phyloP scores from a whole-genome alignment of 1,284 basidiomycete genomes.

The Trichosporon sp. region DNA sequence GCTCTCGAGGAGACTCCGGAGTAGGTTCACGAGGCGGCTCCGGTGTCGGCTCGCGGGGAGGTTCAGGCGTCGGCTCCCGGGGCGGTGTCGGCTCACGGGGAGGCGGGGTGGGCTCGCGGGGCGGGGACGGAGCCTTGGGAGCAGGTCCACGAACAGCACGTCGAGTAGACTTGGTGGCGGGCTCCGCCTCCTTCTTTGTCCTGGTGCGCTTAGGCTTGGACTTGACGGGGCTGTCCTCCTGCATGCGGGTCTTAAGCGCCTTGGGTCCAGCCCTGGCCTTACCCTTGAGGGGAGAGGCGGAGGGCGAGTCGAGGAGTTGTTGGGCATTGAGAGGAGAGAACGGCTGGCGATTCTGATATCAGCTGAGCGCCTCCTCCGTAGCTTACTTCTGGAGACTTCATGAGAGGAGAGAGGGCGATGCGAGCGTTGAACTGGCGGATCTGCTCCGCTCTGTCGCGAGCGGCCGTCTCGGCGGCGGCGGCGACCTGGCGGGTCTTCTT shows the following conservation, averaged over 20 bases:
- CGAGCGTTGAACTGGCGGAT: conserved; percentile 39
- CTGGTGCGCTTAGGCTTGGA: conserved; percentile 28
- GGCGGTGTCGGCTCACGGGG: conserved; percentile 18
- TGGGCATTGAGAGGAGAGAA: conserved; percentile 47
- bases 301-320: conserved; percentile 40
- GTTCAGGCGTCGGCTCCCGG: conserved; percentile 5
- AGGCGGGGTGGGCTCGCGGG: background rate
- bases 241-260: conserved; percentile 27
- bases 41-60: conserved; percentile 11
- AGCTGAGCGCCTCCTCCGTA: background rate
- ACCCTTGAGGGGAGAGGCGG: conserved; percentile 26
- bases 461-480: conserved; percentile 42
- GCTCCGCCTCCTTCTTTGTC: conserved; percentile 29
- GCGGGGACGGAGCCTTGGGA: background rate
- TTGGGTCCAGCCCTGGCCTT: conserved; percentile 26
- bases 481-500: conserved; percentile 54
- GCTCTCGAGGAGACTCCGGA: background rate
- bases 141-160: conserved; percentile 15
- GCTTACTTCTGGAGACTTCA: conserved; percentile 36
- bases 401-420: conserved; percentile 41
- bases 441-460: conserved; percentile 29
- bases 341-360: conserved; percentile 34
- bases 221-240: conserved; percentile 22
- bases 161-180: background rate
- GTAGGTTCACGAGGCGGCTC: conserved; percentile 15